A percentile compares a stretch with the other conserved stretches of the same genome.
Evolutionary conservation across 352 stramenopile genomes (phyloP).

Genomic region (Thraustotheca clavata): DNA sequence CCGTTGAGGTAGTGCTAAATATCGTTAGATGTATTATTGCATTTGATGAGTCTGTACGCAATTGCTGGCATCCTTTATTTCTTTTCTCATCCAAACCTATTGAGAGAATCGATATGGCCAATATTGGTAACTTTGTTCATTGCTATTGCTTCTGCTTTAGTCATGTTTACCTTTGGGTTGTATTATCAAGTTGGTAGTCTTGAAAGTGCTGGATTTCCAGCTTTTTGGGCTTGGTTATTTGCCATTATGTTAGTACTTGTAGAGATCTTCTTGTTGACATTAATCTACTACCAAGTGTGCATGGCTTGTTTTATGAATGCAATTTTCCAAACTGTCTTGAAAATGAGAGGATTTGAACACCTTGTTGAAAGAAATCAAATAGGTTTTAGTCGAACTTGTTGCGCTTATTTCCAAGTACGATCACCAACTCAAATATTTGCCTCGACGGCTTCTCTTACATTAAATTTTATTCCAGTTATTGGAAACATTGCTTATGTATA

Average conservation of each 20-base stretch:
- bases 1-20: too few relatives aligned
- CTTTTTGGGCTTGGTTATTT: constrained; percentile 44
- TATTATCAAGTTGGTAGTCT: constrained; percentile 39
- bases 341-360: constrained; percentile 34
- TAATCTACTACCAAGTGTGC: constrained; percentile 54
- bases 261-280: constrained; percentile 64
- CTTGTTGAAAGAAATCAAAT: constrained; percentile 33
- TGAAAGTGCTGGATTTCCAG: constrained; percentile 29
- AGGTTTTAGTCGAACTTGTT: constrained; percentile 34
- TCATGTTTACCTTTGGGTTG: constrained; percentile 37
- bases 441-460: constrained; percentile 47
- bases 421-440: constrained; percentile 37
- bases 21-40: too few relatives aligned
- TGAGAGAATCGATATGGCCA: constrained; percentile 41
- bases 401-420: constrained; percentile 47
- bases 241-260: constrained; percentile 48
- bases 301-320: constrained; percentile 51
- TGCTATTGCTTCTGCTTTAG: constrained; percentile 33
- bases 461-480: constrained; percentile 58
- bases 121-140: constrained; percentile 50
- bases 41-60: constrained; percentile 13
- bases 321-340: constrained; percentile 54
- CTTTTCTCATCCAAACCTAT: constrained; percentile 43
- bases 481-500: constrained; percentile 53
- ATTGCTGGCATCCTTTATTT: constrained; percentile 33